Conservation (phyloP, 371 early-diverging fungal genomes). For the Syncephalis plumigaleata region DNA sequence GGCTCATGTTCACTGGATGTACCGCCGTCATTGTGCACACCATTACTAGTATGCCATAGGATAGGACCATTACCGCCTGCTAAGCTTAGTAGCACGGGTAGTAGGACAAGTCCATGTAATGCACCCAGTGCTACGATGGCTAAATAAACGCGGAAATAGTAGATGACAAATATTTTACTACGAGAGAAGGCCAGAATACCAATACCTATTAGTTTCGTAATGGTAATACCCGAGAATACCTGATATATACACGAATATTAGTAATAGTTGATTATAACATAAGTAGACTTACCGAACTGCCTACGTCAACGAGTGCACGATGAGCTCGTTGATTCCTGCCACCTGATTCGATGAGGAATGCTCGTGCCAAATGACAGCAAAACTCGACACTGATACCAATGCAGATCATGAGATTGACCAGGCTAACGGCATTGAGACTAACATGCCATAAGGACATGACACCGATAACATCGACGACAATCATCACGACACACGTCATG, state of each 20-base stretch:
- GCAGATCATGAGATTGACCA: constrained; percentile 60
- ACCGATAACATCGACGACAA: constrained; percentile 41
- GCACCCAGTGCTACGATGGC: constrained; percentile 48
- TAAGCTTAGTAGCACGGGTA: constrained; percentile 42
- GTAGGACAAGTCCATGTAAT: constrained; percentile 44
- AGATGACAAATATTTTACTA: constrained; percentile 58
- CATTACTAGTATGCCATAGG: background rate
- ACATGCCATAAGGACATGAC: constrained; percentile 46
- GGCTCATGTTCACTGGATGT: too few relatives aligned
- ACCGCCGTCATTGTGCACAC: too few relatives aligned
- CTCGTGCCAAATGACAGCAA: constrained; percentile 51
- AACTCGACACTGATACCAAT: constrained; percentile 67
- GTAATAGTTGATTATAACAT: too few relatives aligned
- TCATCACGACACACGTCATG: constrained; percentile 38
- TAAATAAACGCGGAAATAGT: constrained; percentile 63
- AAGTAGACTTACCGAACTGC: constrained; percentile 32
- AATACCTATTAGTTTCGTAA: constrained; percentile 61
- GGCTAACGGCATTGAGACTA: constrained; percentile 47
- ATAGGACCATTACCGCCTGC: constrained; percentile 20
- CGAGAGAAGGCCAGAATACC: constrained; percentile 49
- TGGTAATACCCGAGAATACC: constrained; percentile 57
- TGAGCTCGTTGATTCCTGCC: constrained; percentile 22
- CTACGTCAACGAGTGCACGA: constrained; percentile 35
- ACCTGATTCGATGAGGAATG: constrained; percentile 33
- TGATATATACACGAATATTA: constrained; percentile 2